Evolutionary conservation across 2,329 filamentous ascomycete species (phyloP).

Genomic region (Paraphaeosphaeria sporulosa): DNA sequence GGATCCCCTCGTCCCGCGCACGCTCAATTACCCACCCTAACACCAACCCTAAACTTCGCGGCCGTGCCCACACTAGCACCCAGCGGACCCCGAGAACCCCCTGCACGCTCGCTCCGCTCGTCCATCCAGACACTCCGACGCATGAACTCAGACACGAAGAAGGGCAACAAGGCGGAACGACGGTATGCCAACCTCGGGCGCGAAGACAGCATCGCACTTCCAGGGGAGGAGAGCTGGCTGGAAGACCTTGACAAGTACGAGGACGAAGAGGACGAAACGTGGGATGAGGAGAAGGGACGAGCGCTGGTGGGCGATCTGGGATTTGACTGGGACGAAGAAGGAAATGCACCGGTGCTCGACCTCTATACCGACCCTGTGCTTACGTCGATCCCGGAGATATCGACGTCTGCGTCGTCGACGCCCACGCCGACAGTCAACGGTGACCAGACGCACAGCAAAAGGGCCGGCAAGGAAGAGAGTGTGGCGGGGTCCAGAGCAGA

Average conservation of each 20-base stretch:
- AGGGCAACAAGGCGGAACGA: slow-evolving; percentile 38
- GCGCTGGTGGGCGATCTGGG: slow-evolving; percentile 30
- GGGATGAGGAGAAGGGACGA: slow-evolving; percentile 29
- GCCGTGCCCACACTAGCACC: slow-evolving; percentile 31
- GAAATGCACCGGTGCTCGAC: slow-evolving; percentile 24
- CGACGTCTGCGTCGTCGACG: not conserved
- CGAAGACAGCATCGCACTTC: slow-evolving; percentile 41
- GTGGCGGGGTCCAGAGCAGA: too few relatives aligned
- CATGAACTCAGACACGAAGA: slow-evolving; percentile 53
- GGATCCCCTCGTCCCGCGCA: slow-evolving; percentile 34
- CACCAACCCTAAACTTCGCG: slow-evolving; percentile 30
- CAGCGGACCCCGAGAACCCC: slow-evolving; percentile 42
- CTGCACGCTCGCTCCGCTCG: slow-evolving; percentile 47
- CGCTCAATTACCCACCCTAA: slow-evolving; percentile 23
- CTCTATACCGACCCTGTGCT: not conserved
- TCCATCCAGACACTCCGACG: slow-evolving; percentile 51
- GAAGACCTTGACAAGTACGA: slow-evolving; percentile 28
- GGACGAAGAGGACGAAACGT: slow-evolving; percentile 20
- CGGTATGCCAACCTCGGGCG: slow-evolving; percentile 52
- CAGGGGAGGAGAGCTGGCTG: slow-evolving; percentile 41
- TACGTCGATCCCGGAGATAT: not conserved
- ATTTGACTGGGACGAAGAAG: slow-evolving; percentile 34
- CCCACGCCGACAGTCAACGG: not conserved
- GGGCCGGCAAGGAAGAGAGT: not conserved
- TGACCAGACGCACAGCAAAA: too few relatives aligned